Base-by-base conservation (phyloP, 352 stramenopile species). In the Phytophthora fragariae region DNA sequence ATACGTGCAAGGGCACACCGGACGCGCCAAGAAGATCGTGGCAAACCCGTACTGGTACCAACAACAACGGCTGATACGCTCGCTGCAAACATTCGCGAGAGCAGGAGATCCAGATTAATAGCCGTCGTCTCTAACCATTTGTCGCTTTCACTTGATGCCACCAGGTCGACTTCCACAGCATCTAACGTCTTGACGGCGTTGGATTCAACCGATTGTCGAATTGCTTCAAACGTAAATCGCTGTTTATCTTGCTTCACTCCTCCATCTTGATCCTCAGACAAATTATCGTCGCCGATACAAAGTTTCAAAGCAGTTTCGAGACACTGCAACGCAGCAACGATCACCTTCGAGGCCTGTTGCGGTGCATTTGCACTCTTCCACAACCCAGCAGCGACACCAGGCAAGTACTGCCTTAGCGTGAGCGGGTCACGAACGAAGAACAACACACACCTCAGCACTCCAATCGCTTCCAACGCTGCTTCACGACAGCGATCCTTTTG, bases 301-400 rank as follows among this genome's bases (percentile, higher is more conserved):
- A 79, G 62, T 44, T 61, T 46, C 10, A 92, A 64, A 1, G 61
- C 63, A 10, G 33, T 47, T 2, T 76, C 62, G 17, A 96, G 72
- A 69, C 87, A 95, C 15, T 75, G 58, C 39, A 97, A 57, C 2
- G 88, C 88, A 15, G 79, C 79, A 46, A 88, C 84, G 19, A 85
- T 76, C 31, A 95, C 82, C 29, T 83, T 90, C 1, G 88, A 94
- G 11, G 82, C 61, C 65, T 93, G 85, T 47, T 91, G 79, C 21
- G 87, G 86, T n/a, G 85, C 81, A 31, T 89, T 87, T 1, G 89
- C 73, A 39, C 77, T 75, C 56, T 88, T 89, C 80, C 83, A 95
- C 65, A 95, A 80, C 4, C 84, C 78, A 41, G 85, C 76, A 9
- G 78, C 76, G 53, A 95, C 62, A 21, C 90, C 90, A 7, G 89